Conservation (phyloP, 306 rosid species). For the Lathyrus tuberosus region DNA sequence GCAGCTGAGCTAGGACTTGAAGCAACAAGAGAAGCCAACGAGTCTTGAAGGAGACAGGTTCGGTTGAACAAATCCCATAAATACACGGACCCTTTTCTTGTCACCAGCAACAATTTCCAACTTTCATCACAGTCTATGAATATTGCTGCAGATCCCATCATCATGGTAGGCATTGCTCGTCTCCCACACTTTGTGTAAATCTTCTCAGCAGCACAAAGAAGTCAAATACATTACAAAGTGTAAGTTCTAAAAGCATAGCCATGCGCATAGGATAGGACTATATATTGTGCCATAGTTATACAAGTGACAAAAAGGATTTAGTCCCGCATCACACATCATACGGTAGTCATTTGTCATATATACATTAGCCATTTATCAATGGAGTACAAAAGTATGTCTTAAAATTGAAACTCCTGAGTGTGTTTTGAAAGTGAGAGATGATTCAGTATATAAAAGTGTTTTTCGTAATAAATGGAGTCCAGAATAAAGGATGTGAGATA, state of each 20-base stretch:
- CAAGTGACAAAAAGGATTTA: not conserved
- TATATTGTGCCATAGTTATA: slow-evolving; percentile 8
- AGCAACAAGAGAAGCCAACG: slow-evolving; percentile 72
- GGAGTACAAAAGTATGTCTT: slow-evolving; percentile 7
- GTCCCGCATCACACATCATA: not conserved
- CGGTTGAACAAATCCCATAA: slow-evolving; percentile 86
- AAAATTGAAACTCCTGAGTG: not conserved
- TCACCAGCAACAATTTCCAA: slow-evolving; percentile 91
- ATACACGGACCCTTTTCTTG: slow-evolving; percentile 82
- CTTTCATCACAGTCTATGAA: slow-evolving; percentile 89
- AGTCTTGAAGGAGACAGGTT: slow-evolving; percentile 78
- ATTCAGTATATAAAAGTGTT: slow-evolving; percentile 1
- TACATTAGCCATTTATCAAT: slow-evolving; percentile 9
- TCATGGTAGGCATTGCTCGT: slow-evolving; percentile 93
- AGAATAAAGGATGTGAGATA: slow-evolving; percentile 2
- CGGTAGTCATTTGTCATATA: not conserved
- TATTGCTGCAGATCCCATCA: slow-evolving; percentile 93
- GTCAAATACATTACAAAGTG: slow-evolving; percentile 8
- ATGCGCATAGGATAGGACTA: slow-evolving; percentile 15
- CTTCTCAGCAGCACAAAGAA: slow-evolving; percentile 48
- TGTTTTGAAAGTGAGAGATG: not conserved
- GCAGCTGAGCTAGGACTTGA: slow-evolving; percentile 57
- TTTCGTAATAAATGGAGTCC: slow-evolving; percentile 2
- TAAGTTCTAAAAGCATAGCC: slow-evolving; percentile 30
- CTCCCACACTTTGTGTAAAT: slow-evolving; percentile 93